Percentiles rank a stretch among this genome's conserved stretches.
Evolutionary conservation across 2,329 filamentous ascomycete species (phyloP).

Genomic region (Ophiostoma pallidulum): DNA sequence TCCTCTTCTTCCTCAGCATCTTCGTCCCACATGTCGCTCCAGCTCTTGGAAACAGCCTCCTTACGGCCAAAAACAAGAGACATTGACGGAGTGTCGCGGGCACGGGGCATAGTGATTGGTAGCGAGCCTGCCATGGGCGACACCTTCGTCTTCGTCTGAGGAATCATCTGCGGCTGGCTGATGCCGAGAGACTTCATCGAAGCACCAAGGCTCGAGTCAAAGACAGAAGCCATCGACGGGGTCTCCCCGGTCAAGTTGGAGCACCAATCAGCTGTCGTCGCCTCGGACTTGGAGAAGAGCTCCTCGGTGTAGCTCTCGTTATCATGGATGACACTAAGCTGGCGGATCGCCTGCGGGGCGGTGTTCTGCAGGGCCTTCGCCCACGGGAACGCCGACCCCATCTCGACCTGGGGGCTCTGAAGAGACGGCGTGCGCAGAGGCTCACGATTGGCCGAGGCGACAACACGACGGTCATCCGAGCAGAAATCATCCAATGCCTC

Average conservation of each 20-base stretch:
- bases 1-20: slow-evolving; percentile 66
- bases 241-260: slow-evolving; percentile 66
- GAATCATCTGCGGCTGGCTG: slow-evolving; percentile 32
- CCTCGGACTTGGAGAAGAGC: slow-evolving; percentile 70
- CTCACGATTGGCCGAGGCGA: slow-evolving; percentile 84
- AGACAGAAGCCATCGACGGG: slow-evolving; percentile 71
- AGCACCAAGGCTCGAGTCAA: slow-evolving; percentile 71
- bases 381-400: slow-evolving; percentile 81
- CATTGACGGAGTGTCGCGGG: slow-evolving; percentile 59
- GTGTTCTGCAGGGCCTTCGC: slow-evolving; percentile 77
- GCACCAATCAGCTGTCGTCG: slow-evolving; percentile 62
- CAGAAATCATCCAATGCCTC: slow-evolving; percentile 92
- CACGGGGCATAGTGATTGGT: slow-evolving; percentile 71
- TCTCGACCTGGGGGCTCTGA: slow-evolving; percentile 71
- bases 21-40: slow-evolving; percentile 97
- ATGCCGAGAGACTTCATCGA: slow-evolving; percentile 70
- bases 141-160: slow-evolving; percentile 34
- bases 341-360: slow-evolving; percentile 60
- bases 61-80: slow-evolving; percentile 71
- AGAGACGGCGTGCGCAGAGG: slow-evolving; percentile 92
- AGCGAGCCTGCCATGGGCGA: slow-evolving; percentile 59
- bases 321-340: slow-evolving; percentile 77
- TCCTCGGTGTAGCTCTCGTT: slow-evolving; percentile 74
- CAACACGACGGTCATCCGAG: slow-evolving; percentile 63
- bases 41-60: slow-evolving; percentile 88